A percentile compares a stretch with the other conserved stretches of the same genome.
phyloP scores from a whole-genome alignment of 257 asterid species.

The Solanum chilense region DNA sequence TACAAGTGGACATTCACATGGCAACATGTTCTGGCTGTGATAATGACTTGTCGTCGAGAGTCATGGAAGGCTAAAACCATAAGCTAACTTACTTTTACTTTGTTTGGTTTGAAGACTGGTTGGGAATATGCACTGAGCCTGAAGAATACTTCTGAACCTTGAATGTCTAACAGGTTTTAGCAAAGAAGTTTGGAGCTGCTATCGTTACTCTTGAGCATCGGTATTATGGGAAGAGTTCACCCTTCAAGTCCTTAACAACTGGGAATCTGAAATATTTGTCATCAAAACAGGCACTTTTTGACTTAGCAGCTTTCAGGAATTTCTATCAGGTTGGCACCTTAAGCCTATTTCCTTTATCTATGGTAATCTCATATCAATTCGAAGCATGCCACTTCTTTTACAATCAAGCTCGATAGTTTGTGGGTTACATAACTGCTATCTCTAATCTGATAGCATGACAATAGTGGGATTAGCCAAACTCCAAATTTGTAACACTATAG shows the following conservation, averaged over 20 bases:
- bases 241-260: constrained; percentile 60
- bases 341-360: neutral
- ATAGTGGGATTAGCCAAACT: no score
- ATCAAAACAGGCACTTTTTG: constrained; percentile 93
- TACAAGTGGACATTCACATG: neutral
- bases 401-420: neutral
- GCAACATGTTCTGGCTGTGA: neutral
- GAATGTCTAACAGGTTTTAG: constrained; percentile 57
- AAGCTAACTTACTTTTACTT: neutral
- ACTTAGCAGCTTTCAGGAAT: constrained; percentile 82
- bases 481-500: no score
- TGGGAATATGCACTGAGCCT: neutral
- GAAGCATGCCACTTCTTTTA: neutral
- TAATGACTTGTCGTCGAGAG: neutral
- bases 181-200: constrained; percentile 94
- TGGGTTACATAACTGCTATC: neutral
- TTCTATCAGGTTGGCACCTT: constrained; percentile 66
- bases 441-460: neutral
- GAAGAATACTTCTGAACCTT: constrained; percentile 13
- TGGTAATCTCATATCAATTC: neutral
- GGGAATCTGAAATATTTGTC: constrained; percentile 77
- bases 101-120: neutral
- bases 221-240: constrained; percentile 87
- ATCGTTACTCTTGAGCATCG: constrained; percentile 89
- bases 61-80: neutral